Percentiles rank a stretch among this genome's conserved stretches.
Evolutionary conservation across 1,284 basidiomycete genomes (phyloP).

Genomic region (Singerocomus rubriflavus): DNA sequence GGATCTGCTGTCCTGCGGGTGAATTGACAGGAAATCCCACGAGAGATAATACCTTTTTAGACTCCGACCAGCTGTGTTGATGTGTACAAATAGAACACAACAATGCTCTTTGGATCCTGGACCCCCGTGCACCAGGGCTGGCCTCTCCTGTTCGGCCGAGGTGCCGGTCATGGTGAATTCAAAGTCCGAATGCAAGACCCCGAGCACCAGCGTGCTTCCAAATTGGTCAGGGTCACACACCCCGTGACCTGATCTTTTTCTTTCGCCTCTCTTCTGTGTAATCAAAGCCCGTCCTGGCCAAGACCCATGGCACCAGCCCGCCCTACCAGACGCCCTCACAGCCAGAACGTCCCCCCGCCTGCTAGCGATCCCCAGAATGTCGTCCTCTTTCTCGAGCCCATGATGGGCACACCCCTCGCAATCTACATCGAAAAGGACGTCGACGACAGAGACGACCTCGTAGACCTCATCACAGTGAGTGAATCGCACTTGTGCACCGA

Average conservation of each 20-base stretch:
- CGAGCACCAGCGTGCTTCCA: slow-evolving; percentile 30
- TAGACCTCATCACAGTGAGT: slow-evolving; percentile 60
- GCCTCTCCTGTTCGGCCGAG: background rate
- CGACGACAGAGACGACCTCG: slow-evolving; percentile 58
- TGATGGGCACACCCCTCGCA: slow-evolving; percentile 69
- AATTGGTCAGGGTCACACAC: slow-evolving; percentile 14
- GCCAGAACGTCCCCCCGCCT: slow-evolving; percentile 18
- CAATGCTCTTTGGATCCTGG: background rate
- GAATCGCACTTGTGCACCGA: background rate
- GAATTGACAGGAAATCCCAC: slow-evolving; percentile 17
- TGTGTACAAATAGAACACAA: slow-evolving; percentile 29
- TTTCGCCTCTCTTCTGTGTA: slow-evolving; percentile 25
- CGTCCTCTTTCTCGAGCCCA: slow-evolving; percentile 70
- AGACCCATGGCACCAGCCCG: slow-evolving; percentile 79
- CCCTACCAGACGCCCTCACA: slow-evolving; percentile 48
- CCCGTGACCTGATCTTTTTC: slow-evolving; percentile 25
- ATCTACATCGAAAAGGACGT: slow-evolving; percentile 80
- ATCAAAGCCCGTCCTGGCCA: slow-evolving; percentile 37
- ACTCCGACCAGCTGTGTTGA: slow-evolving; percentile 32
- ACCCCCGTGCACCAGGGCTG: too few relatives aligned
- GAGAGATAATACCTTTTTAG: slow-evolving; percentile 33
- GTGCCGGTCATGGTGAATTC: slow-evolving; percentile 15
- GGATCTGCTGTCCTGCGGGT: slow-evolving; percentile 9
- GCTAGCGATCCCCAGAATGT: slow-evolving; percentile 32
- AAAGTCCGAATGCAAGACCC: slow-evolving; percentile 36